phyloP scores from a whole-genome alignment of 2,329 filamentous ascomycete species.

The Aspergillus hortae region DNA sequence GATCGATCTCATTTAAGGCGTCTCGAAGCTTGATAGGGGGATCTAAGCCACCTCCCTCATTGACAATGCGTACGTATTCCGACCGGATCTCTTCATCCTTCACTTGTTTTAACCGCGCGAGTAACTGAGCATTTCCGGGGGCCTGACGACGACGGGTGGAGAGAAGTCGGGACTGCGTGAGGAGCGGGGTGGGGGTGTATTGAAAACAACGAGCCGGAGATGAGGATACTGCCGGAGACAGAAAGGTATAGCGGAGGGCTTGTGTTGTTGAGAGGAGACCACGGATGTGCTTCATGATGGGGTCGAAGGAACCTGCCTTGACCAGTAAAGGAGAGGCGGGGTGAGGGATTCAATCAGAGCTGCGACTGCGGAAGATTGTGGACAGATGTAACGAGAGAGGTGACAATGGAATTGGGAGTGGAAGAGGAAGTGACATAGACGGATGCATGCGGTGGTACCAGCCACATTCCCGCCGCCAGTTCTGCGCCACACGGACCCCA shows the following conservation, averaged over 20 bases:
- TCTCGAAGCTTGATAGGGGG: slow-evolving; percentile 24
- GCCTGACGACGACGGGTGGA: slow-evolving; percentile 7
- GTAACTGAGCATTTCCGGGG: slow-evolving; percentile 2
- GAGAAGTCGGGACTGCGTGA: slow-evolving; percentile 16
- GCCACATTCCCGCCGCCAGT: slow-evolving; percentile 7
- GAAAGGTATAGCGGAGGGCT: slow-evolving; percentile 28
- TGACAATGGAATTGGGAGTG: neutral
- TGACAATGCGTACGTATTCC: slow-evolving; percentile 31
- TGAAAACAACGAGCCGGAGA: slow-evolving; percentile 11
- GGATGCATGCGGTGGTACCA: slow-evolving; percentile 11
- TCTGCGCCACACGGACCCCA: slow-evolving; percentile 12
- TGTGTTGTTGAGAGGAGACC: slow-evolving; percentile 31
- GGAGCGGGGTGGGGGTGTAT: slow-evolving; percentile 7
- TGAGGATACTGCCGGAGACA: slow-evolving; percentile 17
- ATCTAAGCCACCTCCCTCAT: slow-evolving; percentile 30
- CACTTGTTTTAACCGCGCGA: slow-evolving; percentile 12
- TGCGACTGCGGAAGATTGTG: neutral
- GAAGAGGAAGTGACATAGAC: neutral
- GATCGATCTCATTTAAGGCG: slow-evolving; percentile 46
- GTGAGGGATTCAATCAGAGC: neutral
- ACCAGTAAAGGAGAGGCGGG: neutral
- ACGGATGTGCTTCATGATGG: slow-evolving; percentile 32
- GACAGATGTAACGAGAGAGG: neutral
- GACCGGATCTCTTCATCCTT: slow-evolving; percentile 34
- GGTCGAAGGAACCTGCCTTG: neutral